These are phyloP conservation scores for Herpetospermum pedunculosum DNA, from an alignment of 306 rosid species.

Conservation along the genomic window DNA sequence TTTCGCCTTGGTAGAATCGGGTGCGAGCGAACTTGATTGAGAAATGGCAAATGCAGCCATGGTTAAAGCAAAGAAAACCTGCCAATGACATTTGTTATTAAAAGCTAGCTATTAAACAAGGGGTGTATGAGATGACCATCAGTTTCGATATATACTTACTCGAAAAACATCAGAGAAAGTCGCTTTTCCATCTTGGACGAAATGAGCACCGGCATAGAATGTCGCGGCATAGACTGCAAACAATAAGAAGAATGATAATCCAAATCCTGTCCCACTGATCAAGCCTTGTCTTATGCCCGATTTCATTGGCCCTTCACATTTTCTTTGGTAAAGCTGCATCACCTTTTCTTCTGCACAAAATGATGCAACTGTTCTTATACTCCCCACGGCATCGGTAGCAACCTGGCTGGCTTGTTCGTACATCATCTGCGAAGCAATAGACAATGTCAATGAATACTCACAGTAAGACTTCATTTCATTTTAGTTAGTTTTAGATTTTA, in stretches of 20 bases:
- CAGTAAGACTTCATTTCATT: background rate
- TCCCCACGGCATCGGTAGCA: constrained; percentile 68
- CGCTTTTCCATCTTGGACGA: constrained; percentile 40
- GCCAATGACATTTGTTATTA: constrained; percentile 5
- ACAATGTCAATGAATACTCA: background rate
- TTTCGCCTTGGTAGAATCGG: constrained; percentile 47
- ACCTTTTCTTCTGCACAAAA: constrained; percentile 85
- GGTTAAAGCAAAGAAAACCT: constrained; percentile 57
- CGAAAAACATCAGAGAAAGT: constrained; percentile 38
- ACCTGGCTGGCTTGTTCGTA: constrained; percentile 83
- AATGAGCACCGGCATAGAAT: constrained; percentile 54
- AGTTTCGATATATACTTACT: constrained; percentile 21
- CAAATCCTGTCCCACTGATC: constrained; percentile 47
- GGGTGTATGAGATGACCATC: background rate
- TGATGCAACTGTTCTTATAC: constrained; percentile 68
- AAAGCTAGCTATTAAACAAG: background rate
- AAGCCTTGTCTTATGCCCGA: constrained; percentile 48
- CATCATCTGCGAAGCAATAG: constrained; percentile 33
- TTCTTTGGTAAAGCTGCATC: constrained; percentile 48
- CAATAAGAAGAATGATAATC: constrained; percentile 33
- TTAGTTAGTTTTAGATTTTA: constrained; percentile 9
- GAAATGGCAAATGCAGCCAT: constrained; percentile 45
- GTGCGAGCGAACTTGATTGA: constrained; percentile 38
- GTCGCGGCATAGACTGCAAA: constrained; percentile 34
- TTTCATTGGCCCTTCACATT: constrained; percentile 51